Evolutionary conservation across 2,329 filamentous ascomycete species (phyloP).

Genomic region (Hypoxylon sp.): DNA sequence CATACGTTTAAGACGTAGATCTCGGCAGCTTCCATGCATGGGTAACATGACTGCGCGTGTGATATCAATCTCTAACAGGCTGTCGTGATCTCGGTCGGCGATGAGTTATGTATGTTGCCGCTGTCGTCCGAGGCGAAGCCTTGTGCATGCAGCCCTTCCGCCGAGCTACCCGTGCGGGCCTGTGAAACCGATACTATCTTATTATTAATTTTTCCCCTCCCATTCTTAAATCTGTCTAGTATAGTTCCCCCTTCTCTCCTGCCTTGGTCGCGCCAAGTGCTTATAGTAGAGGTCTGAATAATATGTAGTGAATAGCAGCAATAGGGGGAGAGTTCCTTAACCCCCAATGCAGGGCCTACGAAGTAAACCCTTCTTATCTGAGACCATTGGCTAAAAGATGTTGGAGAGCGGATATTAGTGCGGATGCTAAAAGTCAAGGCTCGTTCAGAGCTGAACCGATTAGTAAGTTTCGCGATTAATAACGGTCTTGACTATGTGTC

Average conservation of each 20-base stretch:
- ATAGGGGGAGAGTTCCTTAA: neutral
- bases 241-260: constrained; percentile 2
- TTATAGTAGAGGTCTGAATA: neutral
- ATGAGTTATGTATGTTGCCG: constrained; percentile 25
- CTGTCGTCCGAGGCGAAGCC: constrained; percentile 34
- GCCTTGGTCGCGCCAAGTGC: neutral
- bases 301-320: neutral
- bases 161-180: constrained; percentile 30
- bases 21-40: constrained; percentile 28
- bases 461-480: constrained; percentile 34
- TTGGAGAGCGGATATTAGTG: constrained; percentile 3
- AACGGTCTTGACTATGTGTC: constrained; percentile 2
- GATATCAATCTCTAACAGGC: constrained; percentile 16
- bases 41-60: constrained; percentile 24
- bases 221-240: constrained; percentile 8
- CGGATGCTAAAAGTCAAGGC: constrained; percentile 3
- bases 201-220: constrained; percentile 3
- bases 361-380: constrained; percentile 12
- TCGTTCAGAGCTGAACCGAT: constrained; percentile 19
- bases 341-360: constrained; percentile 14
- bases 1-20: constrained; percentile 30
- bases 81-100: constrained; percentile 24
- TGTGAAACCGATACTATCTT: neutral
- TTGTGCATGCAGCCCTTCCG: constrained; percentile 22
- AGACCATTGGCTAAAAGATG: constrained; percentile 11